Evolutionary conservation across 441 rosid species (phyloP).

Genomic region (Biscutella laevigata): DNA sequence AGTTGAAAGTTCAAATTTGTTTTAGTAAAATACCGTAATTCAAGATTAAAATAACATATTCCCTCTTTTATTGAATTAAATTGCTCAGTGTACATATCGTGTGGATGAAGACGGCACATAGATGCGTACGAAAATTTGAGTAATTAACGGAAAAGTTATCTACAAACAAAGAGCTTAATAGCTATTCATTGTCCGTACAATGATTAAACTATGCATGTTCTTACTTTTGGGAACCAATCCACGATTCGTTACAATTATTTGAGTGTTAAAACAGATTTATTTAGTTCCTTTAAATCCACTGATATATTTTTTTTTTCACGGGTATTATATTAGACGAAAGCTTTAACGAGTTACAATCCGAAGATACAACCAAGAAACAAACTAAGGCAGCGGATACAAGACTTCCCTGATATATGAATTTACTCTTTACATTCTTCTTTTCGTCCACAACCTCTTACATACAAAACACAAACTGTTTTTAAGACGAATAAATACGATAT

Average conservation of each 20-base stretch:
- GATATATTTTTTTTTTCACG: no score
- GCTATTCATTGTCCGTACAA: slow-evolving; percentile 15
- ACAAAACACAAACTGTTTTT: slow-evolving; percentile 1
- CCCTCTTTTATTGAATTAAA: neutral
- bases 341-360: no score
- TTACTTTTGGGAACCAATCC: slow-evolving; percentile 24
- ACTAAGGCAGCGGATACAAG: no score
- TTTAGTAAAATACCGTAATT: no score
- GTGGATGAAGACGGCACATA: neutral
- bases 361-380: no score
- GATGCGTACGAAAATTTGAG: slow-evolving; percentile 13
- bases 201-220: slow-evolving; percentile 16
- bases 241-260: neutral
- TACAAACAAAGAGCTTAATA: neutral
- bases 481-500: no score
- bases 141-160: slow-evolving; percentile 20
- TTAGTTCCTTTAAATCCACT: no score
- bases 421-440: slow-evolving; percentile 17
- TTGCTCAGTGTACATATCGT: neutral
- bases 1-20: no score
- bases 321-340: no score
- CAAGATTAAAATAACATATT: no score
- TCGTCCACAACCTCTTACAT: slow-evolving; percentile 5
- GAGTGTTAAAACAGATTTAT: no score
- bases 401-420: no score